A percentile compares a stretch with the other conserved stretches of the same genome.
phyloP scores from a whole-genome alignment of 2,329 filamentous ascomycete species.

The Fusarium longipes region DNA sequence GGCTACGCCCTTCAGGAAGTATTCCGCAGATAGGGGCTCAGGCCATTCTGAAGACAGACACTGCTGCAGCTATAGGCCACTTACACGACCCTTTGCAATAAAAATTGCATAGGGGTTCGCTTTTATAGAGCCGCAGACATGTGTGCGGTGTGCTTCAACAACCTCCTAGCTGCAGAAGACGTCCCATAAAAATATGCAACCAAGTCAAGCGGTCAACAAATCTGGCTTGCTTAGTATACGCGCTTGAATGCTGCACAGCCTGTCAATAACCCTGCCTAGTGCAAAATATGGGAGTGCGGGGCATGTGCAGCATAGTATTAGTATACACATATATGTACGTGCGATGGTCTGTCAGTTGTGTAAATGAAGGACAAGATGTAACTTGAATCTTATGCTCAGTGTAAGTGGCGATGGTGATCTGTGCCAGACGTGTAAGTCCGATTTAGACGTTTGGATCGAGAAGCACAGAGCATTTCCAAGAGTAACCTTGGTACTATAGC shows the following conservation, averaged over 20 bases:
- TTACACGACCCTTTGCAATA: slow-evolving; percentile 40
- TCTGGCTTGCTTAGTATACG: slow-evolving; percentile 21
- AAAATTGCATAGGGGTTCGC: slow-evolving; percentile 44
- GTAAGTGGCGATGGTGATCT: slow-evolving; percentile 19
- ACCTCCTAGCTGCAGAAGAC: slow-evolving; percentile 43
- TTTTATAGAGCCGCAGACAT: slow-evolving; percentile 43
- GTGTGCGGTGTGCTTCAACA: slow-evolving; percentile 48
- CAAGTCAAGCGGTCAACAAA: slow-evolving; percentile 48
- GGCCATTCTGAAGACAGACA: slow-evolving; percentile 19
- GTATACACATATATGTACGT: background rate
- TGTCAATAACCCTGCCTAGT: slow-evolving; percentile 39
- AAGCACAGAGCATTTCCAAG: slow-evolving; percentile 42
- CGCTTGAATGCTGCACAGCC: slow-evolving; percentile 38
- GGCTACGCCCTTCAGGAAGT: slow-evolving; percentile 1
- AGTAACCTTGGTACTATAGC: slow-evolving; percentile 28
- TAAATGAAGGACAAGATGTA: background rate
- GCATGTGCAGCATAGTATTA: slow-evolving; percentile 23
- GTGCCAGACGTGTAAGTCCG: slow-evolving; percentile 36
- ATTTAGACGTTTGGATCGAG: slow-evolving; percentile 22
- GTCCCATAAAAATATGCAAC: slow-evolving; percentile 50
- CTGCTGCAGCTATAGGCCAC: slow-evolving; percentile 29
- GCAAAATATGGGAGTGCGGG: slow-evolving; percentile 38
- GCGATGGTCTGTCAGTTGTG: slow-evolving; percentile 2
- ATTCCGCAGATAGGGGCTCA: slow-evolving; percentile 31
- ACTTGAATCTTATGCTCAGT: slow-evolving; percentile 3